Conservation (phyloP, 805 yeast species). For the Cyberlindnera samutprakarnensis region DNA sequence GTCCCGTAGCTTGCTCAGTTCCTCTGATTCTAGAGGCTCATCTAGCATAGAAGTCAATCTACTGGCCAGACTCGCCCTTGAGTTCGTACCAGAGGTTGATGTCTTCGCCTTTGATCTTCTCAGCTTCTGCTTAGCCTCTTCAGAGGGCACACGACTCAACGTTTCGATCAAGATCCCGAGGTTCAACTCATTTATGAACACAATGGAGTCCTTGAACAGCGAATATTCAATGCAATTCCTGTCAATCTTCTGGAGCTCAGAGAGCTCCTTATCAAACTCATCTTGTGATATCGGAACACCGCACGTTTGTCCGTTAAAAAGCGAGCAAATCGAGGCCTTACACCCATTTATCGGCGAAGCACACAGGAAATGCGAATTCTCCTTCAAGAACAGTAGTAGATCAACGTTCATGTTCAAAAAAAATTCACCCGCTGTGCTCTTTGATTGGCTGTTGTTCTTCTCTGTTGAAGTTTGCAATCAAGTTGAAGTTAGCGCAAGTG, state of each 20-base stretch:
- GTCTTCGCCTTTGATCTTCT: background rate
- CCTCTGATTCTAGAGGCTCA: conserved; percentile 2
- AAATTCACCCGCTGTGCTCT: too few species aligned
- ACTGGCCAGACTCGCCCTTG: too few species aligned
- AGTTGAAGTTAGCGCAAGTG: too few species aligned
- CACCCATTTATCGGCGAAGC: conserved; percentile 12
- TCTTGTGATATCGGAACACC: too few species aligned
- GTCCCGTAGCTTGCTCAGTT: conserved; percentile 9
- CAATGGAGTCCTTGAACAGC: conserved; percentile 3
- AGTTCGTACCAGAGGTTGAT: too few species aligned
- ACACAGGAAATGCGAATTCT: conserved; percentile 8
- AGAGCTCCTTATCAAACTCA: too few species aligned
- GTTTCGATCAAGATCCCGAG: conserved; percentile 4
- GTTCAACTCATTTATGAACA: conserved; percentile 16
- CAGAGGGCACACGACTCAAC: background rate
- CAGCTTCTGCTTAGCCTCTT: background rate
- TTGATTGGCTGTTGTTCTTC: too few species aligned
- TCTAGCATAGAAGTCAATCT: conserved; percentile 2
- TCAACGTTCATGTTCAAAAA: conserved; percentile 1
- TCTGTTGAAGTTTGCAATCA: too few species aligned
- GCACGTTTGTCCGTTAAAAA: conserved; percentile 13
- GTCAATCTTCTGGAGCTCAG: too few species aligned
- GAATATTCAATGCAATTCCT: conserved; percentile 4
- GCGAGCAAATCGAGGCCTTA: conserved; percentile 5
- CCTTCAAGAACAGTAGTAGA: conserved; percentile 8